Conservation (phyloP, 257 asterid genomes). For the Dorcoceras hygrometricum region DNA sequence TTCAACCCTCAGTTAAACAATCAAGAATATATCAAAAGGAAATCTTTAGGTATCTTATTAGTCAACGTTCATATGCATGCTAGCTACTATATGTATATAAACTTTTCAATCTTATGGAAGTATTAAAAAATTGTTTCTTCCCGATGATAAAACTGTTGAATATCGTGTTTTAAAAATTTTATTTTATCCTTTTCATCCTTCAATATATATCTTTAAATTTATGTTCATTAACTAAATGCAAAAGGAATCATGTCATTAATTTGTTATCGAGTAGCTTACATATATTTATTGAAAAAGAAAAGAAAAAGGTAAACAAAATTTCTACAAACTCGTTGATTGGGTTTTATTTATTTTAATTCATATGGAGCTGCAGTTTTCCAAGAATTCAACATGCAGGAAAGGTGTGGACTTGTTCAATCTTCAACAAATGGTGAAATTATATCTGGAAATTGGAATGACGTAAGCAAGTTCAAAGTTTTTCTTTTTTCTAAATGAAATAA, state of each 20-base stretch:
- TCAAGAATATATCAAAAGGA: conserved; percentile 22
- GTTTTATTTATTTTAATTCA: conserved; percentile 1
- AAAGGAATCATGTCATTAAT: conserved; percentile 42
- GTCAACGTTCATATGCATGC: conserved; percentile 23
- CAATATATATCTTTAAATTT: conserved; percentile 9
- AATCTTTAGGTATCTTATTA: conserved; percentile 32
- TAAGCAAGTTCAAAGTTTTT: conserved; percentile 49
- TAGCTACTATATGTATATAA: conserved; percentile 20
- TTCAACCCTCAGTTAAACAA: conserved; percentile 27
- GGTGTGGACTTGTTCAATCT: conserved; percentile 36
- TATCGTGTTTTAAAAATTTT: too few relatives aligned
- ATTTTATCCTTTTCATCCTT: background rate
- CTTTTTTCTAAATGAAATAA: conserved; percentile 14
- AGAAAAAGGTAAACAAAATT: conserved; percentile 29
- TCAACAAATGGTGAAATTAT: conserved; percentile 25
- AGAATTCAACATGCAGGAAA: conserved; percentile 31
- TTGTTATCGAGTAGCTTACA: conserved; percentile 33
- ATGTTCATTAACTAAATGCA: background rate
- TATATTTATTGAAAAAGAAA: background rate
- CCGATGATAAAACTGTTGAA: too few relatives aligned
- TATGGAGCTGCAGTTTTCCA: conserved; percentile 24
- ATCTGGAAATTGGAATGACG: conserved; percentile 20
- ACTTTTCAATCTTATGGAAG: conserved; percentile 34
- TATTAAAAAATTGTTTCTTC: background rate
- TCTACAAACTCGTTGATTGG: conserved; percentile 35